Base-by-base conservation (phyloP, 345 rosid species). In the Pistacia integerrima region DNA sequence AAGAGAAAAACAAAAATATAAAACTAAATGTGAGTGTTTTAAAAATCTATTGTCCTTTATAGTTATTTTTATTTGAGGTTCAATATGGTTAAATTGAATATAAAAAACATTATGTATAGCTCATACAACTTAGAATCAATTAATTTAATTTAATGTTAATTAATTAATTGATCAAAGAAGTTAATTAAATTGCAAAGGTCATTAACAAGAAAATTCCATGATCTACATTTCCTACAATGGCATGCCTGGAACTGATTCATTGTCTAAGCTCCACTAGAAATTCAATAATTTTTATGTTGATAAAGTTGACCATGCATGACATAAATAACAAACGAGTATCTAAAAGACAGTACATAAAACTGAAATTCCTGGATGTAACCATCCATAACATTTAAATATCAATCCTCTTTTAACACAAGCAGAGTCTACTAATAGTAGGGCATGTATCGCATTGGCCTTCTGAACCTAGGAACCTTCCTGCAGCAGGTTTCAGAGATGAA, bases 391-490 rank as follows among this genome's bases (percentile, higher is more conserved):
- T 11, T 11, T 25, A 22, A 10, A 54, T 51, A 38, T 65, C 54
- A 38, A 52, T 56, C 63, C 46, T 41, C 46, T 41, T 55, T 54
- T 16, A 65, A 14, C 22, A 65, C 9, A 49, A 67, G 69, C 80
- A 46, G 62, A 28, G 33, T 79, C 69, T 63, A 75, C 88, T 89
- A 92, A 82, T 90, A 92, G 77, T 92, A 92, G 49, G 99, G 99
- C 93, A 90, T 92, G 87, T 93, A 93, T 70, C 99, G 89, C 88
- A 85, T 87, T 33, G 97, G 82, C 83, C 97, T 88, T 85, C 98
- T 83, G 88, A 89, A 93, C 82, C 97, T 88, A 25, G 99, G 97
- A 49, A 78, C 89, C 80, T 93, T 95, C 88, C 99, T 95, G 97
- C 86, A 85, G 33, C 33, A 72, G 49, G 69, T 38, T n/a, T 60